phyloP scores from a whole-genome alignment of 2,329 filamentous ascomycete genomes.

The Zymoseptoria ardabiliae region DNA sequence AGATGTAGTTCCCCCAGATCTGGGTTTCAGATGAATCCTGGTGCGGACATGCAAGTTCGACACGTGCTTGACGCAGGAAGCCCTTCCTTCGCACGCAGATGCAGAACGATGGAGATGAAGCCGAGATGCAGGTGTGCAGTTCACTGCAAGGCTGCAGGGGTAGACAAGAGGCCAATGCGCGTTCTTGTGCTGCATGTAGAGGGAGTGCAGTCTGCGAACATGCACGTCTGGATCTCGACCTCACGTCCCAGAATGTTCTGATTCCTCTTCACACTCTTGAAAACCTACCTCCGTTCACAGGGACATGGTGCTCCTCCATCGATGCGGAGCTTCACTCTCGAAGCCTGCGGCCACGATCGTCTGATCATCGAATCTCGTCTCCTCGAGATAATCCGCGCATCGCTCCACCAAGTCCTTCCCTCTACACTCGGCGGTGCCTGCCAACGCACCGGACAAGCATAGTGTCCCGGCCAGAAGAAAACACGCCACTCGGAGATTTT shows the following conservation, averaged over 20 bases:
- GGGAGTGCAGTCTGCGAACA: background rate
- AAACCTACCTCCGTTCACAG: too few relatives aligned
- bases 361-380: background rate
- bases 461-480: background rate
- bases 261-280: too few relatives aligned
- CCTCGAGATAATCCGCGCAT: background rate
- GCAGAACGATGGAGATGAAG: background rate
- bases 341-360: background rate
- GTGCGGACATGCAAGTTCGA: background rate
- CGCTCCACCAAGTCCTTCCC: background rate
- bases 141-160: background rate
- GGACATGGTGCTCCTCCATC: too few relatives aligned
- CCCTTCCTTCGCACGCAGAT: background rate
- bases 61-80: background rate
- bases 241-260: background rate
- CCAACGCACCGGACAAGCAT: background rate
- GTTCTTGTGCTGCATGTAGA: background rate
- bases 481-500: background rate
- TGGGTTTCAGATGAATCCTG: background rate
- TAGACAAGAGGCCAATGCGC: background rate
- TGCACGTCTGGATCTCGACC: background rate
- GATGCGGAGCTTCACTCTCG: background rate
- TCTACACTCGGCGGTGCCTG: background rate
- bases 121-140: background rate
- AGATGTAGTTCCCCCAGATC: background rate